These are phyloP conservation scores for Ceratocystiopsis sp. DNA, from an alignment of 2,329 filamentous ascomycete species.

Conservation along the genomic window DNA sequence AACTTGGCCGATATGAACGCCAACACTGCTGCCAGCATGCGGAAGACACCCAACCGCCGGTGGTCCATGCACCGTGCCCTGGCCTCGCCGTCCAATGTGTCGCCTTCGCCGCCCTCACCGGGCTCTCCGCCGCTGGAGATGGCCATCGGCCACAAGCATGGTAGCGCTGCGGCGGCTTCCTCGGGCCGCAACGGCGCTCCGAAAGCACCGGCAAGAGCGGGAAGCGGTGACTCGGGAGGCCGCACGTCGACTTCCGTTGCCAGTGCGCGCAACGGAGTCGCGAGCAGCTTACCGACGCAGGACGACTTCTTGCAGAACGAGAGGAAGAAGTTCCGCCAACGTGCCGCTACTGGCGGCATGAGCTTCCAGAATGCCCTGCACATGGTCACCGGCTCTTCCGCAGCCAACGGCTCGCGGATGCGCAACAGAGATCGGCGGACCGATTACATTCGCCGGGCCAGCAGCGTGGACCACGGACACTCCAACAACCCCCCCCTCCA, in stretches of 20 bases:
- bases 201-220: too few relatives aligned
- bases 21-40: slow-evolving; percentile 5
- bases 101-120: slow-evolving; percentile 35
- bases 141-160: slow-evolving; percentile 14
- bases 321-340: slow-evolving; percentile 30
- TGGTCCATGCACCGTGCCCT: slow-evolving; percentile 30
- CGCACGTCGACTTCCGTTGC: background rate
- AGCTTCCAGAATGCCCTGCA: slow-evolving; percentile 29
- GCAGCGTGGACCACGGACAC: slow-evolving; percentile 28
- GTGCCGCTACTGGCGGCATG: slow-evolving; percentile 28
- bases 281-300: slow-evolving; percentile 19
- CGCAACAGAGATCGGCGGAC: too few relatives aligned
- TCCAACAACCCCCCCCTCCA: slow-evolving; percentile 11
- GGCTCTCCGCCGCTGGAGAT: slow-evolving; percentile 25
- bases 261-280: slow-evolving; percentile 3
- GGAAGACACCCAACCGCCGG: slow-evolving; percentile 19
- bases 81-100: slow-evolving; percentile 29
- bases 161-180: too few relatives aligned
- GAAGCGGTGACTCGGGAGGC: too few relatives aligned
- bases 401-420: background rate
- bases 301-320: slow-evolving; percentile 27
- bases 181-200: too few relatives aligned
- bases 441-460: slow-evolving; percentile 21
- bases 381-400: slow-evolving; percentile 20
- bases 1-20: slow-evolving; percentile 12